These are phyloP conservation scores for Vigna radiata DNA, from an alignment of 306 rosid species.

Conservation along the genomic window DNA sequence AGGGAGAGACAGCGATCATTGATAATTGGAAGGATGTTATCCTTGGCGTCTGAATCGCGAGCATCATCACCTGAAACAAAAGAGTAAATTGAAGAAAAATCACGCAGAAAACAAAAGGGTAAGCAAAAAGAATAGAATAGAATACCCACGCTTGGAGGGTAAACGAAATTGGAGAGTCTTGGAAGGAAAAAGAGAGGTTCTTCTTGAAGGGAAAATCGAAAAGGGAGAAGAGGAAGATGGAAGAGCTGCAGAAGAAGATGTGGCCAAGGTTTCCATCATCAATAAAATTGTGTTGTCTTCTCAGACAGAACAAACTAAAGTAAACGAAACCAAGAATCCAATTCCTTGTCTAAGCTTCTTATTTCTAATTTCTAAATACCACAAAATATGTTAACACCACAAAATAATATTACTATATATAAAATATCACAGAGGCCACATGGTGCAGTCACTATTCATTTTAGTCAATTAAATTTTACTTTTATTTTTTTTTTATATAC, in stretches of 20 bases:
- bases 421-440: not conserved
- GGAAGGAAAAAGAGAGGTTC: slow-evolving; percentile 34
- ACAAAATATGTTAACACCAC: not conserved
- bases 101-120: not conserved
- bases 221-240: slow-evolving; percentile 60
- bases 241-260: slow-evolving; percentile 58
- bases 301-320: not conserved
- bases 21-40: slow-evolving; percentile 56
- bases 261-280: slow-evolving; percentile 66
- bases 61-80: slow-evolving; percentile 64
- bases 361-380: not conserved
- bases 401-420: not conserved
- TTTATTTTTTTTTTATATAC: not conserved
- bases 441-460: not conserved
- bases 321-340: not conserved
- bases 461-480: too few species aligned
- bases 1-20: slow-evolving; percentile 70
- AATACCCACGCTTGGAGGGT: slow-evolving; percentile 76
- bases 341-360: not conserved
- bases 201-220: slow-evolving; percentile 48
- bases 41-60: slow-evolving; percentile 50
- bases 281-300: not conserved
- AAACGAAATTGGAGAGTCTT: slow-evolving; percentile 53
- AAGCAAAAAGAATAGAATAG: not conserved
- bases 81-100: not conserved